Evolutionary conservation across 1,139 yeast genomes (phyloP), one percentile per base, ranked within the genome.

Genomic region (Pichia sorboxylosa): DNA sequence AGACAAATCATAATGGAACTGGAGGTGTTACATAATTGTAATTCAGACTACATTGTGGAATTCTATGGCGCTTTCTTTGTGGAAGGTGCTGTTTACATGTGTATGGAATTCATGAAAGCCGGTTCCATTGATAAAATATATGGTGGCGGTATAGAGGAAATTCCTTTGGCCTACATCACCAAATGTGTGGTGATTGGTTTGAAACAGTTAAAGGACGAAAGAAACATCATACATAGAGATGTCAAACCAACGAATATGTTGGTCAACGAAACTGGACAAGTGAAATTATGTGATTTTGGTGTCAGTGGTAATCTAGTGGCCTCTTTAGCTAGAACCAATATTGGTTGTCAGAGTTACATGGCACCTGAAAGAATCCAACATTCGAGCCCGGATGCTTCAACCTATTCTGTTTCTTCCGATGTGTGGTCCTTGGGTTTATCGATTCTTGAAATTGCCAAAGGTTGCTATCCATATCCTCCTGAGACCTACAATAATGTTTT

Each of bases 261-360:
- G 43, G 83, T 87, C 20, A 74, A 75, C 45, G 73, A 85, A 7
- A 56, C 61, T 21, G 99, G 99, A 16, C 78, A 80, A 45, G 84
- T 92, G 23, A 92, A 90, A 54, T 62, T 90, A 25, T 85, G 96
- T 61, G 99, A 90, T 59, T 90, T 90, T 57, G 99, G 99, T 28
- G 98, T 90, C 16, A 73, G 85, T 37, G 98, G 98, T 19, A 90
- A 90, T 52, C 63, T 90, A 41, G 98, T 90, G 24, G 96, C 97
- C 1, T 84, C 95, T 0, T 67, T 90, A 48, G 98, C 98, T 8
- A 76, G 85, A 49, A 90, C 99, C 1, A 90, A 90, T 50, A 87
- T 90, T 47, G 99, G 99, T 6, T 92, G 98, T 56, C 98, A 90
- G 58, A 82, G 94, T 5, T 90, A 90, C 58, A 92, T 92, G 98